phyloP scores from a whole-genome alignment of 139 green algal genomes.

The Trebouxia sp. region DNA sequence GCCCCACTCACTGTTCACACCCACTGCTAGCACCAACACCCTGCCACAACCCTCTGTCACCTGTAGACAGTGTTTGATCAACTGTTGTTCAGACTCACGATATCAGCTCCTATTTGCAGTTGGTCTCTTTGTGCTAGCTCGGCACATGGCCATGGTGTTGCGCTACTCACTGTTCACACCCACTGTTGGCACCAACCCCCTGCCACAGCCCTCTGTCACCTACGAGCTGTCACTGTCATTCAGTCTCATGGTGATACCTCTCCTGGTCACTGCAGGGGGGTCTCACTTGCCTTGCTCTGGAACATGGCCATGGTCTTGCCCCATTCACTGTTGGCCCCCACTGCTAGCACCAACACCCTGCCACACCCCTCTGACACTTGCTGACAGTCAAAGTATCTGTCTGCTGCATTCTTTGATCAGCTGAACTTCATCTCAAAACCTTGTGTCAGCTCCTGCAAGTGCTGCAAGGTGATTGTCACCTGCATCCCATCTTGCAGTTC shows the following conservation, averaged over 20 bases:
- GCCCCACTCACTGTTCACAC: conserved; percentile 84
- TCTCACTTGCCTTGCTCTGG: conserved; percentile 74
- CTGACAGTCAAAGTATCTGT: too few species aligned
- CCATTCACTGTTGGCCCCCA: conserved; percentile 86
- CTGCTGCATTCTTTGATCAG: neutral
- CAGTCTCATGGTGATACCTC: too few species aligned
- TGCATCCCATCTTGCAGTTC: too few species aligned
- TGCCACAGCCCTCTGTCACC: conserved; percentile 84
- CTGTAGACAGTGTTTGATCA: conserved; percentile 37
- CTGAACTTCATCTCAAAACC: too few species aligned
- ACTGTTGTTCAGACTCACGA: too few species aligned
- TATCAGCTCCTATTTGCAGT: neutral
- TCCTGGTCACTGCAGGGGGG: conserved; percentile 78
- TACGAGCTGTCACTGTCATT: too few species aligned
- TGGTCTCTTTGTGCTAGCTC: too few species aligned
- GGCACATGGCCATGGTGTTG: conserved; percentile 86
- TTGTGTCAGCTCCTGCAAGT: neutral
- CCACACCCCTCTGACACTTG: conserved; percentile 87
- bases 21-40: conserved; percentile 82
- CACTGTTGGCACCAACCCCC: conserved; percentile 78
- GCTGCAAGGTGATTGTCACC: too few species aligned
- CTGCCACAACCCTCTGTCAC: conserved; percentile 82
- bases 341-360: conserved; percentile 74
- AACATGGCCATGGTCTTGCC: conserved; percentile 89
- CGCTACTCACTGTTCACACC: conserved; percentile 86